phyloP scores from a whole-genome alignment of 1,284 basidiomycete species.

The Vanrija humicola region DNA sequence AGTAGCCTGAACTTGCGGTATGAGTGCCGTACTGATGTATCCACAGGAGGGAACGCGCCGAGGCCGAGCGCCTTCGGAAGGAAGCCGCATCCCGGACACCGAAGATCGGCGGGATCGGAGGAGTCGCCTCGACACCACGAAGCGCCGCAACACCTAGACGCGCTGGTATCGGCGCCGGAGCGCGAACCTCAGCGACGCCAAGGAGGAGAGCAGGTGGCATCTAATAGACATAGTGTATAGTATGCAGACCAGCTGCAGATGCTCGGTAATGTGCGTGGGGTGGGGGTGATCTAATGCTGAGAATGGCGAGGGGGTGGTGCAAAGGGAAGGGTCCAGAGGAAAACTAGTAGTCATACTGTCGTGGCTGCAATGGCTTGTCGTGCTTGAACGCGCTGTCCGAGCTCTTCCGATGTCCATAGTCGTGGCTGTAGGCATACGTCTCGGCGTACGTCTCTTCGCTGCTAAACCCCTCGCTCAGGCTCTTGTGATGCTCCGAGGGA shows the following conservation, averaged over 20 bases:
- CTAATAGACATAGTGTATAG: constrained; percentile 13
- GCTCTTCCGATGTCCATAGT: background rate
- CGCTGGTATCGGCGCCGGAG: constrained; percentile 57
- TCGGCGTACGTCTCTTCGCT: too few species aligned
- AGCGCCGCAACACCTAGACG: constrained; percentile 61
- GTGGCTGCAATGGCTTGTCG: background rate
- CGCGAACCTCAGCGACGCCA: constrained; percentile 56
- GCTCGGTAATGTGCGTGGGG: background rate
- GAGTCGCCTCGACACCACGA: constrained; percentile 8
- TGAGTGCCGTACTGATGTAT: background rate
- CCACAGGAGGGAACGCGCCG: constrained; percentile 41
- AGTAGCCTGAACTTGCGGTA: constrained; percentile 42
- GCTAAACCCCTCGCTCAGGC: too few species aligned
- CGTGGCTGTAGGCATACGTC: too few species aligned
- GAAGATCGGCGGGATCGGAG: constrained; percentile 70
- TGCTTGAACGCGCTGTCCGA: background rate
- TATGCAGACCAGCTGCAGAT: background rate
- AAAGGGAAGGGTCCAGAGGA: background rate
- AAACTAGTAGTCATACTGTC: background rate
- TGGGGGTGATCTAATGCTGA: background rate
- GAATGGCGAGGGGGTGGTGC: background rate
- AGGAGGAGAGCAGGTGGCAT: constrained; percentile 50
- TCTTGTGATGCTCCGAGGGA: too few species aligned
- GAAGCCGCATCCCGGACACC: constrained; percentile 61
- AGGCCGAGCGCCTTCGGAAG: constrained; percentile 61